Conservation (phyloP, 2,329 filamentous ascomycete species). For the Sporothrix sp. region DNA sequence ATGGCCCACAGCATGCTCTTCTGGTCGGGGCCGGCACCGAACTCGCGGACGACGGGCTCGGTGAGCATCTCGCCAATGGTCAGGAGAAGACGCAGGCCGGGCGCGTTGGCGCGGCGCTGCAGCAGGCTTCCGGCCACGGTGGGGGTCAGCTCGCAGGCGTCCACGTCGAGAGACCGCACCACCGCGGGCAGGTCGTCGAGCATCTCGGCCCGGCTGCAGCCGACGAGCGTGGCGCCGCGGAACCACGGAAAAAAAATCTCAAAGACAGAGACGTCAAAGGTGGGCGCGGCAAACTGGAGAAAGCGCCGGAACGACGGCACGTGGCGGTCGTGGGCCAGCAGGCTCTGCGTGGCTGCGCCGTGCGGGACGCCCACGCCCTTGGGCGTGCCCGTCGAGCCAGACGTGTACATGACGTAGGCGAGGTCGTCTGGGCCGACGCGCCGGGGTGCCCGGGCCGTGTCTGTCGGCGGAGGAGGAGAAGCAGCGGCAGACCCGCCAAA, state of each 20-base stretch:
- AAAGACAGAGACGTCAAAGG: conserved; percentile 90
- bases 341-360: conserved; percentile 65
- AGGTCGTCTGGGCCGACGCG: conserved; percentile 31
- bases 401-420: conserved; percentile 91
- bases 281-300: conserved; percentile 83
- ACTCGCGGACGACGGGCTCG: conserved; percentile 64
- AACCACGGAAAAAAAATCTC: conserved; percentile 86
- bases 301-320: conserved; percentile 71
- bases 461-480: too few species aligned
- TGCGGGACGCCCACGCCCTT: conserved; percentile 84
- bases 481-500: too few species aligned
- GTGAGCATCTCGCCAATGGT: conserved; percentile 95
- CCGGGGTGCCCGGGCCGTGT: not conserved
- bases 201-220: conserved; percentile 58
- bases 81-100: conserved; percentile 58
- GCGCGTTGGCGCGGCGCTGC: conserved; percentile 55
- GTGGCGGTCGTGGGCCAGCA: conserved; percentile 70
- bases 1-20: conserved; percentile 74
- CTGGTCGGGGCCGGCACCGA: conserved; percentile 48
- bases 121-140: conserved; percentile 75
- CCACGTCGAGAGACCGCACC: conserved; percentile 56
- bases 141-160: conserved; percentile 82
- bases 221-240: conserved; percentile 62
- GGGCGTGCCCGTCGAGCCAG: conserved; percentile 77
- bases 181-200: conserved; percentile 63